Evolutionary conservation across 805 yeast species (phyloP), one percentile per base, ranked within the genome.

Genomic region (Yarrowia sp.): DNA sequence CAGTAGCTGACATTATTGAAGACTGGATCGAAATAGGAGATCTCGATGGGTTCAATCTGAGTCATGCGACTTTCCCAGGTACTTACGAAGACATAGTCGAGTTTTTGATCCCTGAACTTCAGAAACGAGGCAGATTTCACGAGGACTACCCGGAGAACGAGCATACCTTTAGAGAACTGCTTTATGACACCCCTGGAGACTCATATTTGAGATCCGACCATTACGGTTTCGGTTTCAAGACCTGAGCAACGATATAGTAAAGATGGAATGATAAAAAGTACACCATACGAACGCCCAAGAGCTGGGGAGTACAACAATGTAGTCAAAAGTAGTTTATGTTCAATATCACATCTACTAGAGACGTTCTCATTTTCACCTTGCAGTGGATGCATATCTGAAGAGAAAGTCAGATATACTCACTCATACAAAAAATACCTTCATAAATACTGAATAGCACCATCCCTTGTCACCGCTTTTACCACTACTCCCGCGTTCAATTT

Each of bases 11-110:
- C 66, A 77, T 75, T 69, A 73, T 81, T 17, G 81, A 80, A 66
- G 68, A 72, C 55, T 81, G 81, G 79, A 79, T 78, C 10, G 77
- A 76, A 14, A 72, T 76, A 24, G 74, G 79, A 20, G 82, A 76
- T 53, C 74, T 81, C 34, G 84, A 81, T 70, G 84, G 84, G 0
- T 80, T 81, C 70, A 81, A 81, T 68, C 71, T 81, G 44, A 75
- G 79, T 1, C 78, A 78, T 69, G 77, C 82, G 1, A 73, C 78
- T 5, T 71, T 75, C 36, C 81, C 80, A 30, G 79, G 76, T 5
- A 71, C 78, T 3, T 74, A 78, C 49, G 79, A 78, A 65, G 81
- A 80, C 12, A 72, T 81, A 39, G 80, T 77, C 17, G 79, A 80
- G 15, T 70, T 70, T 10, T 71, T 80, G 47, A 68, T 80, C 15